Evolutionary conservation across 73 alveolate genomes (phyloP).

Genomic region (Paramecium caudatum): DNA sequence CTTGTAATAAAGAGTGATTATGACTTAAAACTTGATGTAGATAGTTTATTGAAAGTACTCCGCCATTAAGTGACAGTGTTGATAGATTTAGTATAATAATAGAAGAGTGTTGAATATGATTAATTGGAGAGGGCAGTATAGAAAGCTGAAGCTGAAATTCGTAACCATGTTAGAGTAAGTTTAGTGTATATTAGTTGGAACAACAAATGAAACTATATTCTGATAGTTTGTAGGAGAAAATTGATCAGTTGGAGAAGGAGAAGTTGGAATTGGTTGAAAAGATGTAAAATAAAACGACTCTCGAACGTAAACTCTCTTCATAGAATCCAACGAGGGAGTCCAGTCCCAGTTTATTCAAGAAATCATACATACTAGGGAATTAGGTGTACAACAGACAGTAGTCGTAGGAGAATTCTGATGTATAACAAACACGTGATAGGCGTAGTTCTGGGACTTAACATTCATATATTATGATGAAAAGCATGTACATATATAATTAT

Average conservation of each 20-base stretch:
- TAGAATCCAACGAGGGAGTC: slow-evolving; percentile 3
- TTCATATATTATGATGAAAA: slow-evolving; percentile 23
- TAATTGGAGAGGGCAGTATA: slow-evolving; percentile 17
- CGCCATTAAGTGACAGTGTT: background rate
- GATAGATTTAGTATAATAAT: slow-evolving; percentile 16
- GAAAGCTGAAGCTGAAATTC: slow-evolving; percentile 36
- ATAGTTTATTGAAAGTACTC: background rate
- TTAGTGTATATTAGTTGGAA: background rate
- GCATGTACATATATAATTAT: background rate
- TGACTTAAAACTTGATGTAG: background rate
- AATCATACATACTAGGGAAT: slow-evolving; percentile 25
- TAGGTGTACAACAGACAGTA: slow-evolving; percentile 8
- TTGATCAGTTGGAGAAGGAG: slow-evolving; percentile 33
- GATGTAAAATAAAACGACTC: background rate
- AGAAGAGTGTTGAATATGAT: slow-evolving; percentile 13
- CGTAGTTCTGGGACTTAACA: slow-evolving; percentile 47
- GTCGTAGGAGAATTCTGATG: background rate
- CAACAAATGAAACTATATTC: slow-evolving; percentile 40
- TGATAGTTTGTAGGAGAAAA: slow-evolving; percentile 10
- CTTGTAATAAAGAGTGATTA: slow-evolving; percentile 18
- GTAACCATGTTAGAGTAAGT: slow-evolving; percentile 3
- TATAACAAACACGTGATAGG: slow-evolving; percentile 3
- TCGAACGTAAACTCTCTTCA: slow-evolving; percentile 11
- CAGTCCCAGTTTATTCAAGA: slow-evolving; percentile 35
- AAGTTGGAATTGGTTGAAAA: slow-evolving; percentile 6